A percentile compares a stretch with the other conserved stretches of the same genome.
phyloP scores from a whole-genome alignment of 176 grass and related monocot species.

The Tillandsia fasciculata region DNA sequence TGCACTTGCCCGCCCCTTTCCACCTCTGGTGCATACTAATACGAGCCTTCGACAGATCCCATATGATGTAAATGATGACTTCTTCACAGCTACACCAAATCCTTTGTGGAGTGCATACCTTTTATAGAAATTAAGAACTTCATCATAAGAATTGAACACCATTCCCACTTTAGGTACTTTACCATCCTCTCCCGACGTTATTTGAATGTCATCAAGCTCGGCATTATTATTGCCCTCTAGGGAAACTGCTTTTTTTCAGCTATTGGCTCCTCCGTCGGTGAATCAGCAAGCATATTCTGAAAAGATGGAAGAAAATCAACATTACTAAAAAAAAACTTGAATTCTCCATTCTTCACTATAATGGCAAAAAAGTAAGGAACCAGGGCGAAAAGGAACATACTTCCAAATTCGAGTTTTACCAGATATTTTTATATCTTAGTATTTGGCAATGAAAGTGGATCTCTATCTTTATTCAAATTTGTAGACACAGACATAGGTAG shows the following conservation, averaged over 20 bases:
- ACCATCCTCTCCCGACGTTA: constrained; percentile 30
- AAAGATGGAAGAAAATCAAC: constrained; percentile 3
- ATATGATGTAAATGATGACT: constrained; percentile 68
- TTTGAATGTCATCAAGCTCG: constrained; percentile 25
- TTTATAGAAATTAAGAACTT: constrained; percentile 70
- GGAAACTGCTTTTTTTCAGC: constrained; percentile 8
- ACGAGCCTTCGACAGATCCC: constrained; percentile 61
- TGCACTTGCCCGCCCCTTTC: constrained; percentile 47
- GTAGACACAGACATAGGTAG: no score
- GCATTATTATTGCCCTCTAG: constrained; percentile 32
- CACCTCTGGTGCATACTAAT: constrained; percentile 65
- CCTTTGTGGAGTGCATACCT: constrained; percentile 58
- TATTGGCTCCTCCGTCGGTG: not conserved
- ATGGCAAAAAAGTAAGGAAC: no score
- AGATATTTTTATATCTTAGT: no score
- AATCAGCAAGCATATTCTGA: constrained; percentile 6
- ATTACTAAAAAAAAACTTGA: no score
- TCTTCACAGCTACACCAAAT: constrained; percentile 76
- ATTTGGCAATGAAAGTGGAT: no score
- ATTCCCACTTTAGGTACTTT: constrained; percentile 53
- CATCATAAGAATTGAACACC: constrained; percentile 76
- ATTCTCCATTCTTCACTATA: no score
- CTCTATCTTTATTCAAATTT: no score
- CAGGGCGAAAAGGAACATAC: no score
- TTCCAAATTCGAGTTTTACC: no score